Base-by-base conservation (phyloP, 2,329 filamentous ascomycete genomes). In the Sporothrix pseudoabietina region DNA sequence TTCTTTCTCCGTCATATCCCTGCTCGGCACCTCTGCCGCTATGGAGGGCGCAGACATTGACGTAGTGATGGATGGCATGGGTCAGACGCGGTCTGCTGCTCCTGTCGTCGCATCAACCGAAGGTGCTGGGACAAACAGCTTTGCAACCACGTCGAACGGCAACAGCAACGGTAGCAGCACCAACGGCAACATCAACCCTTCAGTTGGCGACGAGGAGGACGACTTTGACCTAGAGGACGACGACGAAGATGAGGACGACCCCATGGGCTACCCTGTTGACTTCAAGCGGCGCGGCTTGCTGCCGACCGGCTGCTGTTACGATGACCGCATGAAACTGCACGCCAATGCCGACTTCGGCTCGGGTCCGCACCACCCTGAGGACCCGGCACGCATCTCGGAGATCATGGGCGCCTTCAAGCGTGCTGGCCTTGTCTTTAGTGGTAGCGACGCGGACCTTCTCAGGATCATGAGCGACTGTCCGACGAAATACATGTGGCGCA, bases 271-370 rank as follows among this genome's bases (percentile, higher is more conserved):
- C 22, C 79, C 77, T 1, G 75, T 76, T 7, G 76, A 82, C 70
- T 77, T 85, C 69, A 80, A 80, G 16, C 82, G 82, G 73, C 84
- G 82, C 52, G 85, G 85, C 1, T 82, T 88, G 35, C 84, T 93
- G 1, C 88, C 91, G 0, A 94, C 92, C 0, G 93, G 93, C 3
- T 89, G 92, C 75, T 95, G 93, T 77, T 99, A 98, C 80, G 96
- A 99, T 83, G 90, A 93, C 73, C 90, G 95, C 44, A 99, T 99
- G 96, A 94, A 96, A 75, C 92, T 97, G 75, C 96, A 99, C 80
- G 92, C 94, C 72, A 97, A 98, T 79, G 90, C 93, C 19, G 90
- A 93, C 80, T 91, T 89, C 79, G 89, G 87, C 22, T 86, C 87
- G 1, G 88, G 90, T 66, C 91, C 95, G 30, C 91, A 97, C 70